Evolutionary conservation across 371 early-diverging fungal species (phyloP).

Genomic region (Dinochytrium kinnereticum): DNA sequence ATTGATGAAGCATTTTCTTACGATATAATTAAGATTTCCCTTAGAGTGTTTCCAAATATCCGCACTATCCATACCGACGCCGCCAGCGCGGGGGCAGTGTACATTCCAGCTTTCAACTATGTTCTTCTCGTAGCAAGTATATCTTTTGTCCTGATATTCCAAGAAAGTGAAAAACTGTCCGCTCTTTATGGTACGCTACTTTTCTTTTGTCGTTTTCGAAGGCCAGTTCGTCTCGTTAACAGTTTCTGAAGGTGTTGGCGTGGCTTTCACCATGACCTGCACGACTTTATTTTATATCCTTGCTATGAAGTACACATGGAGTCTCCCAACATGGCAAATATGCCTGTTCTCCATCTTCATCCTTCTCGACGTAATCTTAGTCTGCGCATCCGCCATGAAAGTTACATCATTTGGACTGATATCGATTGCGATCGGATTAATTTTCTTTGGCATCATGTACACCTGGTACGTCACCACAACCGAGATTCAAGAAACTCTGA

Average conservation of each 20-base stretch:
- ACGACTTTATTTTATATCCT: constrained; percentile 44
- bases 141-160: constrained; percentile 52
- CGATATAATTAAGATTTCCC: constrained; percentile 48
- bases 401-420: constrained; percentile 43
- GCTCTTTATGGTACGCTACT: constrained; percentile 41
- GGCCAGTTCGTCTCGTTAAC: too few species aligned
- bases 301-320: constrained; percentile 44
- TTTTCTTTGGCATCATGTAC: constrained; percentile 46
- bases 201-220: too few species aligned
- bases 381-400: constrained; percentile 35
- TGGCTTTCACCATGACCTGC: constrained; percentile 40
- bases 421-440: constrained; percentile 28
- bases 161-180: constrained; percentile 36
- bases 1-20: not conserved
- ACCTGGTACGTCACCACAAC: constrained; percentile 37
- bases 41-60: constrained; percentile 59
- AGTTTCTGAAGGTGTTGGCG: constrained; percentile 38
- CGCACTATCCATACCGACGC: constrained; percentile 46
- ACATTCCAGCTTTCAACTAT: constrained; percentile 60
- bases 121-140: constrained; percentile 53
- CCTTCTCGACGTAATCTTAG: constrained; percentile 36
- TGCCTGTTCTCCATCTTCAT: constrained; percentile 35
- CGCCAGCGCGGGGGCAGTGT: constrained; percentile 54
- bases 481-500: constrained; percentile 38
- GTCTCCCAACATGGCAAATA: constrained; percentile 32